These are phyloP conservation scores for Globisporangium middletonii DNA, from an alignment of 352 stramenopile species.

Conservation along the genomic window DNA sequence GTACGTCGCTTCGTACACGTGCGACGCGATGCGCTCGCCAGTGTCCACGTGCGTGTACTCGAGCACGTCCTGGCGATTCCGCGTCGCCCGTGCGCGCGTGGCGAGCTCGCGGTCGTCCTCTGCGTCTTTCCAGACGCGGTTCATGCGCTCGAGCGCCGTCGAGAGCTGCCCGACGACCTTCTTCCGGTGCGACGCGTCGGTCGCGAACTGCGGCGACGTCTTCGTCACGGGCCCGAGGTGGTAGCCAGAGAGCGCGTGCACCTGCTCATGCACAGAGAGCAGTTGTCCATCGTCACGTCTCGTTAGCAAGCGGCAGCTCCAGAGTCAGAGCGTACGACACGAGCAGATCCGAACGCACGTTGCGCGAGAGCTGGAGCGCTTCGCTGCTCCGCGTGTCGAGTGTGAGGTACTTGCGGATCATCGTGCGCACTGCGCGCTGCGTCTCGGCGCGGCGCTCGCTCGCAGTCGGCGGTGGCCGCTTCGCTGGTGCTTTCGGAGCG, in stretches of 20 bases:
- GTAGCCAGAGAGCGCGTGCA: conserved; percentile 38
- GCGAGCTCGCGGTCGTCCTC: conserved; percentile 32
- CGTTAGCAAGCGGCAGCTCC: neutral
- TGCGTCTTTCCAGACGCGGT: conserved; percentile 35
- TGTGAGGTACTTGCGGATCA: conserved; percentile 39
- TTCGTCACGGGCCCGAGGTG: conserved; percentile 32
- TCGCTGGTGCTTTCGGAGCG: neutral
- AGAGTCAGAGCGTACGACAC: neutral
- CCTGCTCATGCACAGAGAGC: conserved; percentile 7
- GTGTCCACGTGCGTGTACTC: conserved; percentile 50
- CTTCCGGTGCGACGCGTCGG: conserved; percentile 38
- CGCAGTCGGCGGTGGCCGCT: neutral
- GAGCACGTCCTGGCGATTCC: conserved; percentile 31
- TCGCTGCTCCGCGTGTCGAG: conserved; percentile 34
- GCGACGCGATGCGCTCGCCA: conserved; percentile 20
- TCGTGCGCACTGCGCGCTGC: conserved; percentile 17
- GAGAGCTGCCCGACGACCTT: conserved; percentile 28
- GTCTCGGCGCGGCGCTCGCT: neutral
- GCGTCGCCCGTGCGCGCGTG: conserved; percentile 26
- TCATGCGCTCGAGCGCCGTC: conserved; percentile 41
- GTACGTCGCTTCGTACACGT: conserved; percentile 46
- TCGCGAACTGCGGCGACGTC: conserved; percentile 26
- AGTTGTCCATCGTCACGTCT: too few relatives aligned
- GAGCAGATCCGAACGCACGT: conserved; percentile 8
- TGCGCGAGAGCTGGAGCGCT: conserved; percentile 30